Percentiles rank a stretch among this genome's conserved stretches.
phyloP scores from a whole-genome alignment of 108 stramenopile genomes.

The Cyclotella kingstonii region DNA sequence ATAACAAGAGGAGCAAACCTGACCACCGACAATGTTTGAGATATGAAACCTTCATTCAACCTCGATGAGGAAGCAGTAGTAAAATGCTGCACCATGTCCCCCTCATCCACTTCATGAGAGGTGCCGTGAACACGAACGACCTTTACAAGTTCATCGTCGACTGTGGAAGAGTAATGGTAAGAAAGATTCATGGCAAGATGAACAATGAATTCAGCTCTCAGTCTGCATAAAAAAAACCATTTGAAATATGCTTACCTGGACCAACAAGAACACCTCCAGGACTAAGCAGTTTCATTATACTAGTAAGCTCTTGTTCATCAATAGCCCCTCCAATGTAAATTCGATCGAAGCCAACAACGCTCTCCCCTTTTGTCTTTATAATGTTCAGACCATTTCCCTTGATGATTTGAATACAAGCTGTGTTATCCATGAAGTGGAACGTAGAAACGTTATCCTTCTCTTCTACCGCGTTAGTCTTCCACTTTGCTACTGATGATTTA shows the following conservation, averaged over 20 bases:
- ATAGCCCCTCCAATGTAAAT: slow-evolving; percentile 87
- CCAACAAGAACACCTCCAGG: slow-evolving; percentile 85
- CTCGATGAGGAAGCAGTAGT: too few relatives aligned
- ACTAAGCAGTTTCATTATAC: slow-evolving; percentile 65
- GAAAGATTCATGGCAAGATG: not conserved
- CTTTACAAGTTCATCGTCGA: slow-evolving; percentile 81
- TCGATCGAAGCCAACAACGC: slow-evolving; percentile 76
- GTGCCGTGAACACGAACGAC: slow-evolving; percentile 52
- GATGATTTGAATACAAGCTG: slow-evolving; percentile 55
- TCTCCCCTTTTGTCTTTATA: slow-evolving; percentile 53
- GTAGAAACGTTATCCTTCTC: slow-evolving; percentile 16
- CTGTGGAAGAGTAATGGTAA: slow-evolving; percentile 16
- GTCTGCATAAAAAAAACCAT: not conserved
- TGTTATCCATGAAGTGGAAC: slow-evolving; percentile 36
- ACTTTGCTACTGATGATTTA: slow-evolving; percentile 55
- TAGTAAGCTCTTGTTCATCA: slow-evolving; percentile 44
- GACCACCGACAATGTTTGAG: slow-evolving; percentile 68
- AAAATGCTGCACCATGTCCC: too few relatives aligned
- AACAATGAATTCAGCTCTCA: not conserved
- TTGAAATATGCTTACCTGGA: slow-evolving; percentile 74
- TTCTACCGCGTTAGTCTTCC: slow-evolving; percentile 50
- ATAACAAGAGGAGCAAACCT: slow-evolving; percentile 65
- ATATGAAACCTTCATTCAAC: slow-evolving; percentile 49
- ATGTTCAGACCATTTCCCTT: slow-evolving; percentile 79
- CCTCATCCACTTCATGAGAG: slow-evolving; percentile 11